These are phyloP conservation scores for Populus davidiana DNA, from an alignment of 345 rosid species.

Conservation along the genomic window DNA sequence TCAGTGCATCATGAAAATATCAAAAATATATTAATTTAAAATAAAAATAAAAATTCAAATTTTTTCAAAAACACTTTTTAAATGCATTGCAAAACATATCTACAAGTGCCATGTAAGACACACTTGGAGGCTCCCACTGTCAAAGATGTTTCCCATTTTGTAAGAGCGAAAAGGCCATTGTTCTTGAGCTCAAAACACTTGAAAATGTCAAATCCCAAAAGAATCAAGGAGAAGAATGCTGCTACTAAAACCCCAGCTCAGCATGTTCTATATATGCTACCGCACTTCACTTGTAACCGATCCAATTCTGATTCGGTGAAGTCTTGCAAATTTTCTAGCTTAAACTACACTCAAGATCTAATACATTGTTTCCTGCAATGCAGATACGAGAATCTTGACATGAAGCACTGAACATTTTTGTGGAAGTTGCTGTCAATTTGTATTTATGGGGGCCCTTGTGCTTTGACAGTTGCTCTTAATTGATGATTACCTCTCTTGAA, in stretches of 20 bases:
- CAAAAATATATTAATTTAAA: too few species aligned
- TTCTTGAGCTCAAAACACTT: neutral
- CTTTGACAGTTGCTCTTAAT: neutral
- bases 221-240: neutral
- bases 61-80: too few species aligned
- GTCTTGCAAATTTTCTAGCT: neutral
- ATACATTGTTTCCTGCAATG: neutral
- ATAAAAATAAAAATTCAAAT: too few species aligned
- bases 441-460: neutral
- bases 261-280: too few species aligned
- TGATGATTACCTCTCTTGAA: neutral
- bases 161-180: neutral
- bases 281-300: too few species aligned
- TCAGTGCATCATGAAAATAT: too few species aligned
- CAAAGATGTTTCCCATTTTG: neutral
- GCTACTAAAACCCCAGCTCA: neutral
- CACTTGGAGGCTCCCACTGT: neutral
- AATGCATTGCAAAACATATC: too few species aligned
- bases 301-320: neutral
- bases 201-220: neutral
- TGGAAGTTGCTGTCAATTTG: neutral
- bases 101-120: neutral
- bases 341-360: neutral
- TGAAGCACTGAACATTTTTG: neutral
- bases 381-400: neutral